phyloP scores from a whole-genome alignment of 2,329 filamentous ascomycete genomes.

The Thielaviopsis euricoi region DNA sequence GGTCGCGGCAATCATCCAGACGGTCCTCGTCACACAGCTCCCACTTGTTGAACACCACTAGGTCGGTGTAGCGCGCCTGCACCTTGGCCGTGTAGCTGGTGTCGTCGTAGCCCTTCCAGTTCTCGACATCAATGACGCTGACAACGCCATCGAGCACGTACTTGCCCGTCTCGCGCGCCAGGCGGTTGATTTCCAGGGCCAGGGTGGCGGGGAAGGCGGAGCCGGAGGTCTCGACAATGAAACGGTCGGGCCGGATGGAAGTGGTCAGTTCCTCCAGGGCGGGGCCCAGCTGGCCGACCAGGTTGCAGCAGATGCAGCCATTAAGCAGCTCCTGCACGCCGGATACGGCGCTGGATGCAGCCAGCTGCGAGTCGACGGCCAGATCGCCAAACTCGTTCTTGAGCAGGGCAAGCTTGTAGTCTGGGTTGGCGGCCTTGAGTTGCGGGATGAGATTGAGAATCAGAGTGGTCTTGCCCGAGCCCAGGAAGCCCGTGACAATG shows the following conservation, averaged over 20 bases:
- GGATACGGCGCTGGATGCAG: conserved; percentile 63
- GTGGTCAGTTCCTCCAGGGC: conserved; percentile 60
- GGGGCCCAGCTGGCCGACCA: conserved; percentile 75
- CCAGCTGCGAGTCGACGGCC: conserved; percentile 83
- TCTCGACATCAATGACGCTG: conserved; percentile 84
- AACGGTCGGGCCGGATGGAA: conserved; percentile 49
- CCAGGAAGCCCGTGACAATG: conserved; percentile 90
- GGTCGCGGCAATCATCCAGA: conserved; percentile 63
- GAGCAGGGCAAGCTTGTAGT: conserved; percentile 79
- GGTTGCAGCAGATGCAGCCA: conserved; percentile 97
- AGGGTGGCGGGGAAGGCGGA: conserved; percentile 78
- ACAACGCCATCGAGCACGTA: conserved; percentile 78
- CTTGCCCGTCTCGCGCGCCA: conserved; percentile 48
- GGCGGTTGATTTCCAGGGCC: conserved; percentile 74
- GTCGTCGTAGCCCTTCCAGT: conserved; percentile 86
- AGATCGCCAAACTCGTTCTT: conserved; percentile 98
- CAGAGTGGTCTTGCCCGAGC: conserved; percentile 89
- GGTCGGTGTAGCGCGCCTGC: conserved; percentile 77
- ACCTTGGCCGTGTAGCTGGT: conserved; percentile 77
- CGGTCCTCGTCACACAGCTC: conserved; percentile 56
- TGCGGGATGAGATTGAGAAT: conserved; percentile 90
- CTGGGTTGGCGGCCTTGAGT: conserved; percentile 51
- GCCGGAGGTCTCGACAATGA: conserved; percentile 86
- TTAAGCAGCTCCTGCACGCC: conserved; percentile 88
- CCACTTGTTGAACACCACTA: conserved; percentile 91